Conservation (phyloP, 805 yeast species). For the Candida saitoana region DNA sequence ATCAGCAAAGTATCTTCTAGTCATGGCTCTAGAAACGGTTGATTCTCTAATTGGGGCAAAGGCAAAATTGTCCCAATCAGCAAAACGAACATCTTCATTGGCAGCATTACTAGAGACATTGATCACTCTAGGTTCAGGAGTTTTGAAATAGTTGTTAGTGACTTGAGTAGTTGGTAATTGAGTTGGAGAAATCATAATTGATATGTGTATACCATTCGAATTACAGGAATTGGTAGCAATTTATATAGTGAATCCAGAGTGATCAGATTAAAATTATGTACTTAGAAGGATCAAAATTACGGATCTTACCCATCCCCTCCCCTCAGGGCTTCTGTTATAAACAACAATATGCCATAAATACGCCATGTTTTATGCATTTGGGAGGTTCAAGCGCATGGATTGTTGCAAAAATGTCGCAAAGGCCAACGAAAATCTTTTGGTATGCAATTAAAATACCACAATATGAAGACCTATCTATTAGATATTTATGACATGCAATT, state of each 20-base stretch:
- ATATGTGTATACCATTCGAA: not conserved
- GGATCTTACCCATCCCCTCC: not conserved
- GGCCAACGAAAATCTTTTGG: not conserved
- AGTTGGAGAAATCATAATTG: slow-evolving; percentile 33
- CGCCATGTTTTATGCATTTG: not conserved
- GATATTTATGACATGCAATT: not conserved
- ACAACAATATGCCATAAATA: not conserved
- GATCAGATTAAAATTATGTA: not conserved
- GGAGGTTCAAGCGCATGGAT: slow-evolving; percentile 1
- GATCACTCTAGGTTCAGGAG: slow-evolving; percentile 1
- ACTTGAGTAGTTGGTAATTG: slow-evolving; percentile 23
- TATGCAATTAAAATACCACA: not conserved
- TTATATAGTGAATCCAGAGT: not conserved
- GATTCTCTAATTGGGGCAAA: slow-evolving; percentile 75
- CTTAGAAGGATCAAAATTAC: not conserved
- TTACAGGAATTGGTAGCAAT: not conserved
- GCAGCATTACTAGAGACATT: slow-evolving; percentile 13
- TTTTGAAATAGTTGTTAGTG: slow-evolving; percentile 8
- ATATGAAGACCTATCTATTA: too few relatives aligned
- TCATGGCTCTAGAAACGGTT: slow-evolving; percentile 78
- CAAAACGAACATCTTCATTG: slow-evolving; percentile 25
- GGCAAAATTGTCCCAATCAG: slow-evolving; percentile 66
- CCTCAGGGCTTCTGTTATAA: not conserved
- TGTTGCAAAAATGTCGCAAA: slow-evolving; percentile 1
- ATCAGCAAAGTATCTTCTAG: slow-evolving; percentile 67